Percentiles rank a stretch among this genome's conserved stretches.
These are phyloP conservation scores for Lodderomyces margitis DNA, from an alignment of 1,139 yeast genomes.

Conservation along the genomic window DNA sequence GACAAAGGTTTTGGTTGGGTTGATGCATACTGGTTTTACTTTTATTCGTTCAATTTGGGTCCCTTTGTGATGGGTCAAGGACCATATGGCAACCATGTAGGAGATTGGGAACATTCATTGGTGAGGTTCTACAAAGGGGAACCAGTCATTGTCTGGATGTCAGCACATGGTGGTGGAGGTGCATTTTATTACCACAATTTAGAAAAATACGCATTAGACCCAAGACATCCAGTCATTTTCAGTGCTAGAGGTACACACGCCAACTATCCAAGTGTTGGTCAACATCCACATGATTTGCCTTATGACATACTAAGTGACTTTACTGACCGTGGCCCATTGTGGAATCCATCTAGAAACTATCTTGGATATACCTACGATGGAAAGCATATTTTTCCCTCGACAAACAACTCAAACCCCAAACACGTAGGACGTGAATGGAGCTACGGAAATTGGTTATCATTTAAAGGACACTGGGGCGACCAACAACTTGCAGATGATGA, in stretches of 20 bases:
- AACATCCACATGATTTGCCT: slow-evolving; percentile 93
- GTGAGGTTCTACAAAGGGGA: slow-evolving; percentile 79
- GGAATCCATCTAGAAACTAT: slow-evolving; percentile 87
- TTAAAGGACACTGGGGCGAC: slow-evolving; percentile 92
- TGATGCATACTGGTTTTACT: slow-evolving; percentile 95
- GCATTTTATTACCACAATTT: slow-evolving; percentile 76
- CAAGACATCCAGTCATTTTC: slow-evolving; percentile 68
- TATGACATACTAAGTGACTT: slow-evolving; percentile 87
- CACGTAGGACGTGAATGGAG: slow-evolving; percentile 55
- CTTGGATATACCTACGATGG: slow-evolving; percentile 81
- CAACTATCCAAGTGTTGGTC: slow-evolving; percentile 93
- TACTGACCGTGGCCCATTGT: slow-evolving; percentile 90
- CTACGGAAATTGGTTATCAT: slow-evolving; percentile 78
- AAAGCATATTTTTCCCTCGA: slow-evolving; percentile 32
- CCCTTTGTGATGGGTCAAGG: slow-evolving; percentile 98
- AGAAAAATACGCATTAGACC: slow-evolving; percentile 58
- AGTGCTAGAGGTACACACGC: slow-evolving; percentile 97
- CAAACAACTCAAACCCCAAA: slow-evolving; percentile 38
- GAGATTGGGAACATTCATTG: slow-evolving; percentile 97
- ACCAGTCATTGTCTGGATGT: slow-evolving; percentile 96
- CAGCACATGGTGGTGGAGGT: slow-evolving; percentile 97
- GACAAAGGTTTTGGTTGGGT: slow-evolving; percentile 93
- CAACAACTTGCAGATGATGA: slow-evolving; percentile 63
- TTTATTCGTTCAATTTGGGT: slow-evolving; percentile 90
- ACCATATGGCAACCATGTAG: slow-evolving; percentile 95